phyloP scores from a whole-genome alignment of 305 asterid genomes.

The Salvia sclarea region DNA sequence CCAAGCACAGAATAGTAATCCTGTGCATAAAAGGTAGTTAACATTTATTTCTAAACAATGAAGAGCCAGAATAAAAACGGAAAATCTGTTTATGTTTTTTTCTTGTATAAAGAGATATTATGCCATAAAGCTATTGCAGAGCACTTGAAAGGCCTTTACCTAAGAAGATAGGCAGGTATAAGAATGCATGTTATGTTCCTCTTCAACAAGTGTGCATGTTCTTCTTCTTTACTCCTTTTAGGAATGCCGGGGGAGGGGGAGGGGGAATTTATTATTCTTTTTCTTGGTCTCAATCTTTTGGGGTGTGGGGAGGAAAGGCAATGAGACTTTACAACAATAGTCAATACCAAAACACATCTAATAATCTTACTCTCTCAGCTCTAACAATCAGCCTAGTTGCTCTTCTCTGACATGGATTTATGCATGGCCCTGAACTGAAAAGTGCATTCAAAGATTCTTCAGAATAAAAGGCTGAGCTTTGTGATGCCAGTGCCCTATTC shows the following conservation, averaged over 20 bases:
- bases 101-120: not conserved
- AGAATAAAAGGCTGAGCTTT: slow-evolving; percentile 58
- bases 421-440: slow-evolving; percentile 50
- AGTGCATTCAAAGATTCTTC: slow-evolving; percentile 59
- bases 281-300: not conserved
- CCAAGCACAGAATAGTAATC: no score
- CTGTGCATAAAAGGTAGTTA: slow-evolving; percentile 31
- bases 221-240: not conserved
- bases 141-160: not conserved
- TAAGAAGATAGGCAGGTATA: not conserved
- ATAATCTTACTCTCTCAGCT: slow-evolving; percentile 74
- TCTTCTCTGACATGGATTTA: slow-evolving; percentile 49
- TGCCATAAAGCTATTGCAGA: slow-evolving; percentile 11
- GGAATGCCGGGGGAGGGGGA: not conserved
- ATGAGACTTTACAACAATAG: not conserved
- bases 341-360: not conserved
- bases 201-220: not conserved
- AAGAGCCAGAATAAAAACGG: slow-evolving; percentile 10
- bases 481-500: slow-evolving; percentile 59
- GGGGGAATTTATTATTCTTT: not conserved
- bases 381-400: slow-evolving; percentile 69
- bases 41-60: slow-evolving; percentile 1
- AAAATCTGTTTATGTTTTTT: not conserved
- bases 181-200: not conserved
- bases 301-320: no score